phyloP scores from a whole-genome alignment of 768 basidiomycete genomes.

The Pisolithus orientalis region DNA sequence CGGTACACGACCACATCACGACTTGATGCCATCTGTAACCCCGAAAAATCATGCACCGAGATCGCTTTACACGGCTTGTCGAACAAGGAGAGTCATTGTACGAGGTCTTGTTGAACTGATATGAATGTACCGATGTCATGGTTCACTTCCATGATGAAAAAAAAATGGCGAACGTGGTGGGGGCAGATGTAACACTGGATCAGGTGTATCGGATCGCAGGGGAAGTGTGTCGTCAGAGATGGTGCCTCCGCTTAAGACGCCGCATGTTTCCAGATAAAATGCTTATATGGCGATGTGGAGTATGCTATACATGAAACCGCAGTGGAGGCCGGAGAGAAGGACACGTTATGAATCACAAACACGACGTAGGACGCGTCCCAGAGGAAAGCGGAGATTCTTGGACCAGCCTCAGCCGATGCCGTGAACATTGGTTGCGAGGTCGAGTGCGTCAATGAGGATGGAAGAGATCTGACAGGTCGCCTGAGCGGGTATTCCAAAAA shows the following conservation, averaged over 20 bases:
- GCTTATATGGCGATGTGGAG: conserved; percentile 40
- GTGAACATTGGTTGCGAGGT: conserved; percentile 47
- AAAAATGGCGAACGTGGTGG: conserved; percentile 42
- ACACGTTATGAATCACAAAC: conserved; percentile 31
- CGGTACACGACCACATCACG: conserved; percentile 26
- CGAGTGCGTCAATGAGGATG: conserved; percentile 34
- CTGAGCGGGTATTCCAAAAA: conserved; percentile 2
- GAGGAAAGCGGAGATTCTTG: conserved; percentile 17
- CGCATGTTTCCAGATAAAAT: conserved; percentile 11
- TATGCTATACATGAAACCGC: conserved; percentile 38
- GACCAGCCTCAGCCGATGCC: conserved; percentile 63
- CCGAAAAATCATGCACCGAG: conserved; percentile 33
- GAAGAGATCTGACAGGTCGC: conserved; percentile 7
- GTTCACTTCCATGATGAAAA: conserved; percentile 36
- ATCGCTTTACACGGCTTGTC: conserved; percentile 29
- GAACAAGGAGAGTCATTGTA: conserved; percentile 11
- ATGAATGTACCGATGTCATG: conserved; percentile 18
- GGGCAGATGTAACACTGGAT: conserved; percentile 30
- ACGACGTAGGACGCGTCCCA: conserved; percentile 37
- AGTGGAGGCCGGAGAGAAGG: conserved; percentile 24
- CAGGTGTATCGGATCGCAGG: conserved; percentile 22
- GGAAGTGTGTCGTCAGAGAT: conserved; percentile 30
- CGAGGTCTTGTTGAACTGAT: conserved; percentile 18
- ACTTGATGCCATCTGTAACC: conserved; percentile 32
- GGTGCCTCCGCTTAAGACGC: conserved; percentile 14